A percentile compares a stretch with the other conserved stretches of the same genome.
These are phyloP conservation scores for Quercus rubra DNA, from an alignment of 306 rosid species.

Conservation along the genomic window DNA sequence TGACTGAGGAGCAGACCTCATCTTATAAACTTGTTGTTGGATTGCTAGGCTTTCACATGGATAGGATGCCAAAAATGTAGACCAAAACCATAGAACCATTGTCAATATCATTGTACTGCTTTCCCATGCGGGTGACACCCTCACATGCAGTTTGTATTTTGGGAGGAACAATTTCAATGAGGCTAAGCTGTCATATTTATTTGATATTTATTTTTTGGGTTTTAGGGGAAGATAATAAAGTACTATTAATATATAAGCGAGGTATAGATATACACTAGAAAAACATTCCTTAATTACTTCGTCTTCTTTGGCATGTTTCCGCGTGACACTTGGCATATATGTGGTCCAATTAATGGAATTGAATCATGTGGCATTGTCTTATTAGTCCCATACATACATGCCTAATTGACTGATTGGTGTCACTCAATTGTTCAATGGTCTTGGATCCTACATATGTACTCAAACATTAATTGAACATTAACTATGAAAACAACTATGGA, in stretches of 20 bases:
- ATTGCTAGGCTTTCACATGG: constrained; percentile 44
- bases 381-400: neutral
- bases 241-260: neutral
- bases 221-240: no score
- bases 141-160: constrained; percentile 48
- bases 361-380: constrained; percentile 6
- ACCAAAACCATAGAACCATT: constrained; percentile 45
- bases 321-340: constrained; percentile 19
- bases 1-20: constrained; percentile 38
- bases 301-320: neutral
- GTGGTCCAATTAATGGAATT: constrained; percentile 10
- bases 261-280: constrained; percentile 24
- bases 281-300: constrained; percentile 35
- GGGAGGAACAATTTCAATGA: no score
- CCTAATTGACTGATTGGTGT: neutral
- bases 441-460: no score
- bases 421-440: no score
- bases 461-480: no score
- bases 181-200: no score
- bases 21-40: constrained; percentile 21
- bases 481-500: no score
- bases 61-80: constrained; percentile 12
- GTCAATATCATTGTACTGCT: constrained; percentile 9
- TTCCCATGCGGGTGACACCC: constrained; percentile 36
- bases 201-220: no score